These are phyloP conservation scores for Ophiorrhiza pumila DNA, from an alignment of 257 asterid species.

Conservation along the genomic window DNA sequence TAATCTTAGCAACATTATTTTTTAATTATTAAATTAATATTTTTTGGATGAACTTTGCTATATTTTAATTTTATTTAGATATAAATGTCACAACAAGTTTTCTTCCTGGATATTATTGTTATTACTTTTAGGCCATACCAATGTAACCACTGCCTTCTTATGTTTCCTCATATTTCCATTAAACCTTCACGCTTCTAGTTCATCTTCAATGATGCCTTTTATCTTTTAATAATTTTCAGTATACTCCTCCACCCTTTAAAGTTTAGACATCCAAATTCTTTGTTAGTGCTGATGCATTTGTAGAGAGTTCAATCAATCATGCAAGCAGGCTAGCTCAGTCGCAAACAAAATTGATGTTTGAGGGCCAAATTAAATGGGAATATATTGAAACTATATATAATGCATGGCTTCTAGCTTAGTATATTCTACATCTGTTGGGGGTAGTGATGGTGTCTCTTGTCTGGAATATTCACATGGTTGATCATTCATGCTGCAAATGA, in stretches of 20 bases:
- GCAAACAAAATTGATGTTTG: too few relatives aligned
- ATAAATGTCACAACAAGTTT: background rate
- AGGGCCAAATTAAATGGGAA: too few relatives aligned
- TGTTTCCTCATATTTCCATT: background rate
- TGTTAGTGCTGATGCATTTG: too few relatives aligned
- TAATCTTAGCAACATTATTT: background rate
- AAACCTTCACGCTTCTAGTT: too few relatives aligned
- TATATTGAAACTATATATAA: too few relatives aligned
- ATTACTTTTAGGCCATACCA: background rate
- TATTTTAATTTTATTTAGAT: background rate
- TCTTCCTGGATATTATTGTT: background rate
- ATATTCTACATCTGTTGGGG: background rate
- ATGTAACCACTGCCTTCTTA: background rate
- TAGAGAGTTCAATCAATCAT: too few relatives aligned
- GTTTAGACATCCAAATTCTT: too few relatives aligned
- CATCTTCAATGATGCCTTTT: background rate
- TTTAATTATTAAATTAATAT: background rate
- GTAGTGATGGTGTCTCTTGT: background rate
- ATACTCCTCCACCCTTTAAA: too few relatives aligned
- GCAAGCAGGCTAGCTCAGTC: too few relatives aligned
- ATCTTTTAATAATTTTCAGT: background rate
- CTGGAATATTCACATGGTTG: constrained; percentile 3
- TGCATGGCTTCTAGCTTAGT: too few relatives aligned
- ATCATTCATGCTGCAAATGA: constrained; percentile 5
- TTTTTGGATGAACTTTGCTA: background rate